Evolutionary conservation across 2,329 filamentous ascomycete genomes (phyloP), one percentile per base, ranked within the genome.

Genomic region (Epichloe hybrida): DNA sequence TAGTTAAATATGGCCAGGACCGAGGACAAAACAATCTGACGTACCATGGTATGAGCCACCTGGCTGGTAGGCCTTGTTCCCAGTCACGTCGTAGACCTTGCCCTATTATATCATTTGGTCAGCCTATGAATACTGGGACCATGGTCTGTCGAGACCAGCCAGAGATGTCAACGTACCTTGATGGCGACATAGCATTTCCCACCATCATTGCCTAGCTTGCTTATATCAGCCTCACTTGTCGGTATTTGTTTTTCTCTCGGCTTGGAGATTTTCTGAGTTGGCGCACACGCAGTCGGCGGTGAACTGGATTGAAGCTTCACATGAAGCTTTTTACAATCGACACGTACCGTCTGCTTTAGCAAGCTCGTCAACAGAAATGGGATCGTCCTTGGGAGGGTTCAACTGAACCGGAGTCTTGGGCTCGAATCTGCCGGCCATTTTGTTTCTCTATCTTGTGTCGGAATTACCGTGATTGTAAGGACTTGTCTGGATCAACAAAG

Each of bases 61-160:
- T 9, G 86, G 81, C 45, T 82, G 81, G 66, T 98, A 98, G 15
- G 86, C 82, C 57, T 86, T 82, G 68, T 97, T 98, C 48, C 84
- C 86, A 23, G 81, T 88, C 54, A 98, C 93, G 63, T 98, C 91
- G 63, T 96, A 98, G 49, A 98, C 84, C 54, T 85, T 88, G 59
- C 93, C 91, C 84, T 95, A 52, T 50, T 95, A 53, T 50, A 48
- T 48, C 41, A 35, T 45, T 48, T 34, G 23, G 20, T 55, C 20
- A 57, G 52, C 46, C 13, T 12, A 37, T 27, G 11, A 3, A 12
- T 37, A 4, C 21, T 36, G 5, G 36, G 17, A 20, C 1, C 13
- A 31, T 8, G n/a, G n/a, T 27, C 6, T 12, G 9, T 42, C n/a
- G 35, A 15, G 13, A 36, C 34, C 8, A 27, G 17, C 15, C 13